Evolutionary conservation across 2,329 filamentous ascomycete genomes (phyloP).

Genomic region (Fusarium globosum): DNA sequence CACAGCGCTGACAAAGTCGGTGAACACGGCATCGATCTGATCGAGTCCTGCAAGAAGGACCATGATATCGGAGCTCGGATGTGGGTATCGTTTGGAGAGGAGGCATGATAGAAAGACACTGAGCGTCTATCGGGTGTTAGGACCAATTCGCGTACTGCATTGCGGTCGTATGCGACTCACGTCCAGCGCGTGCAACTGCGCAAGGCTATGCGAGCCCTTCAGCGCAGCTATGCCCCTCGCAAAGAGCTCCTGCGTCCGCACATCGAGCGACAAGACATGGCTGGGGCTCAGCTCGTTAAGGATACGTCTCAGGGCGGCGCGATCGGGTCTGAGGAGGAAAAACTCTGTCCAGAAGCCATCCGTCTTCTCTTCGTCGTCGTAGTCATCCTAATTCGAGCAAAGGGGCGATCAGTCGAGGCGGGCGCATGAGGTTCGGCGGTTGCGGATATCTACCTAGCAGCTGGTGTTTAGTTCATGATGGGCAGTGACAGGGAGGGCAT

Average conservation of each 20-base stretch:
- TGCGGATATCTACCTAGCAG: conserved; percentile 43
- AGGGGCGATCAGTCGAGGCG: conserved; percentile 46
- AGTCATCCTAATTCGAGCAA: conserved; percentile 63
- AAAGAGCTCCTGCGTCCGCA: conserved; percentile 84
- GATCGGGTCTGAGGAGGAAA: conserved; percentile 88
- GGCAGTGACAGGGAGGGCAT: neutral
- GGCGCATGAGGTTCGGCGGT: conserved; percentile 29
- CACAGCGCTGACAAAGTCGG: conserved; percentile 85
- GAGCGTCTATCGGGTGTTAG: conserved; percentile 72
- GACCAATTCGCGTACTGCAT: conserved; percentile 50
- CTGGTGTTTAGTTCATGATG: conserved; percentile 31
- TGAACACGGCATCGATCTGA: conserved; percentile 86
- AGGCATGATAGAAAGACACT: conserved; percentile 86
- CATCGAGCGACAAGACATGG: conserved; percentile 80
- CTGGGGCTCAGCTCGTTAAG: conserved; percentile 78
- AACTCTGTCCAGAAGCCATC: conserved; percentile 98
- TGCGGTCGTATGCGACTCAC: conserved; percentile 61
- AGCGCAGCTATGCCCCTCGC: conserved; percentile 75
- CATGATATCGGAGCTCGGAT: conserved; percentile 95
- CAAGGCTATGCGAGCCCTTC: conserved; percentile 68
- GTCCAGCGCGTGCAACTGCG: conserved; percentile 85
- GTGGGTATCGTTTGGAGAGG: conserved; percentile 90
- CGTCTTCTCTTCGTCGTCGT: conserved; percentile 76
- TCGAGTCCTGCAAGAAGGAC: conserved; percentile 89
- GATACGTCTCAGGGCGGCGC: conserved; percentile 72